Conservation (phyloP, 1,284 basidiomycete genomes). For the Porodaedalea pini region DNA sequence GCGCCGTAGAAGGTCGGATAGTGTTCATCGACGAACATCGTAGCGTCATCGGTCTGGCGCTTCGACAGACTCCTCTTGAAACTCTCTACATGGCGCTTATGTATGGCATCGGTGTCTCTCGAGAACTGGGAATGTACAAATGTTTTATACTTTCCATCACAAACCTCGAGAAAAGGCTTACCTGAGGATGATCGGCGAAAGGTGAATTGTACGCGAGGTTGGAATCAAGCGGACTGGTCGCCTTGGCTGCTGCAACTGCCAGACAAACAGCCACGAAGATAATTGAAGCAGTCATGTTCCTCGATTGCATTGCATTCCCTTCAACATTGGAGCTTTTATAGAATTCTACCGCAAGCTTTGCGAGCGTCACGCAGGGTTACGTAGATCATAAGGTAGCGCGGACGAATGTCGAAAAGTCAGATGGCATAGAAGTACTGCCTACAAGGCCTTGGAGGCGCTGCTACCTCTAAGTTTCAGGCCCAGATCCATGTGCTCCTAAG, state of each 20-base stretch:
- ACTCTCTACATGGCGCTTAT: conserved; percentile 37
- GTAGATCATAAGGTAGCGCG: too few species aligned
- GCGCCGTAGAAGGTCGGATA: conserved; percentile 53
- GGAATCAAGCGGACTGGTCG: conserved; percentile 34
- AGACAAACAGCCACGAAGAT: neutral
- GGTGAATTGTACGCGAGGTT: conserved; percentile 51
- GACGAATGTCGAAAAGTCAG: too few species aligned
- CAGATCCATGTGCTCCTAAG: neutral
- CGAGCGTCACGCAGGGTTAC: too few species aligned
- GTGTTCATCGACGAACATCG: conserved; percentile 45
- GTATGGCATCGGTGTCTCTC: conserved; percentile 37
- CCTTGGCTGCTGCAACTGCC: neutral
- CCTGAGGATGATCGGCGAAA: conserved; percentile 40
- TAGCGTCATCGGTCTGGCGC: conserved; percentile 39
- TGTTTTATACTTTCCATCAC: neutral
- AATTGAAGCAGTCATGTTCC: neutral
- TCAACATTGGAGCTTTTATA: too few species aligned
- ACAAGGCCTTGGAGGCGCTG: too few species aligned
- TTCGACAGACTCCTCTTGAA: conserved; percentile 23
- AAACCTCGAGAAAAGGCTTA: conserved; percentile 22
- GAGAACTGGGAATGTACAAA: conserved; percentile 33
- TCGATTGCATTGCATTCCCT: too few species aligned
- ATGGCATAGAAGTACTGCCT: too few species aligned
- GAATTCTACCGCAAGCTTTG: too few species aligned
- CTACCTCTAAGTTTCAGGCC: neutral